Evolutionary conservation across 768 basidiomycete genomes (phyloP), one percentile per base, ranked within the genome.

Genomic region (Arthromyces matolae): DNA sequence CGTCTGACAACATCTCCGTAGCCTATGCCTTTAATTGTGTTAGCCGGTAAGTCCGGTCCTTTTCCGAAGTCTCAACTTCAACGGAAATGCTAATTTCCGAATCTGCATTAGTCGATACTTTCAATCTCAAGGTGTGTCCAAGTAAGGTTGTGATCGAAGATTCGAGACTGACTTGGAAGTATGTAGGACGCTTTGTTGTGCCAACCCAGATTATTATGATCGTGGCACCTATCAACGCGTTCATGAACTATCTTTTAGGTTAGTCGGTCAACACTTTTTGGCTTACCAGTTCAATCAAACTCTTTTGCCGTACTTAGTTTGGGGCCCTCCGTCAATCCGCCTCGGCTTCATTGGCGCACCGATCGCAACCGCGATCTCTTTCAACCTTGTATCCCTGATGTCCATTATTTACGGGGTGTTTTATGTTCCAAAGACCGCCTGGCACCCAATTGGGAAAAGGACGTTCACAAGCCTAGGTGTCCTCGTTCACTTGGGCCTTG

Each of bases 321-420:
- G 90, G 91, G 92, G 92, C 1, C 92, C 92, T 0, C 70, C 78
- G 28, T 71, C 80, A 4, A 69, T 96, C 47, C 75, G 87, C 12
- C 71, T 97, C 3, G 94, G 94, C 1, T 99, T 90, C 66, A 81
- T 89, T 42, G 95, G 95, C 12, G 95, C 93, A 3, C 95, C 95
- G 0, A 73, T 97, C 16, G 88, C 94, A 1, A 93, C 93, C 2
- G 83, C 88, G 0, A 75, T 94, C 44, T 89, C 88, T 12, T 90
- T 93, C 69, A 95, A 94, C 63, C 72, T 95, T n/a, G 84, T 93
- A 34, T 72, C 82, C 0, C 44, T 79, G 35, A 61, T 77, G 45
- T 88, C 81, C 1, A 69, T 88, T 40, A 45, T 73, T 25, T 90
- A 88, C 49, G 87, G 81, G 6, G 61, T 83, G 18, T 74, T 75